A percentile compares a stretch with the other conserved stretches of the same genome.
Conservation (phyloP, 2,329 filamentous ascomycete species). For the Ophiocordyceps australis region DNA sequence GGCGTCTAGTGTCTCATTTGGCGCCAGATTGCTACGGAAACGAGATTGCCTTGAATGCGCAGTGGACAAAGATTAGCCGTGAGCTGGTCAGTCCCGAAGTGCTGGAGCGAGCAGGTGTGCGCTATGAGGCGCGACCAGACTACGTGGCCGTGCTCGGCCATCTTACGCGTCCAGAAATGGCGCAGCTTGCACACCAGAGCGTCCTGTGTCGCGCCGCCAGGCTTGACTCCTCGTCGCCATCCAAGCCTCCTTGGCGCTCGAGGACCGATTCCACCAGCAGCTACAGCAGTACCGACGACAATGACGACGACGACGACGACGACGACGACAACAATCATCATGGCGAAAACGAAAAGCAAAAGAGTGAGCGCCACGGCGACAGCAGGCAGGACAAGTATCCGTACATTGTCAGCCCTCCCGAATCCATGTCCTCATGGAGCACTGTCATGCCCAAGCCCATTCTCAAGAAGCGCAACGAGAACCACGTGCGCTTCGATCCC, state of each 20-base stretch:
- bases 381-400: slow-evolving; percentile 15
- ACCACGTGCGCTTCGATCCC: slow-evolving; percentile 34
- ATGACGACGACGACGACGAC: slow-evolving; percentile 15
- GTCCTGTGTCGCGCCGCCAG: slow-evolving; percentile 25
- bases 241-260: no score
- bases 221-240: slow-evolving; percentile 3
- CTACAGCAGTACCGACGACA: slow-evolving; percentile 12
- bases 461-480: slow-evolving; percentile 41
- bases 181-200: slow-evolving; percentile 28
- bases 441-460: slow-evolving; percentile 33
- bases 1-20: slow-evolving; percentile 18
- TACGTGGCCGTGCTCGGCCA: slow-evolving; percentile 43
- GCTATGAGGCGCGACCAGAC: slow-evolving; percentile 40
- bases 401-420: slow-evolving; percentile 17
- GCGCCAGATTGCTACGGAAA: slow-evolving; percentile 38
- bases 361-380: slow-evolving; percentile 16
- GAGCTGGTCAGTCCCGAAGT: slow-evolving; percentile 39
- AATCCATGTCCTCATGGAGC: slow-evolving; percentile 15
- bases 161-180: slow-evolving; percentile 31
- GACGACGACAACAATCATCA: slow-evolving; percentile 15
- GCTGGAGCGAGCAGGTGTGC: slow-evolving; percentile 31
- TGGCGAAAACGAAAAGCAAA: slow-evolving; percentile 13
- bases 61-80: slow-evolving; percentile 40
- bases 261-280: slow-evolving; percentile 13
- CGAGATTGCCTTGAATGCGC: slow-evolving; percentile 34